Evolutionary conservation across 2,329 filamentous ascomycete genomes (phyloP).

Genomic region (Monosporascus sp.): DNA sequence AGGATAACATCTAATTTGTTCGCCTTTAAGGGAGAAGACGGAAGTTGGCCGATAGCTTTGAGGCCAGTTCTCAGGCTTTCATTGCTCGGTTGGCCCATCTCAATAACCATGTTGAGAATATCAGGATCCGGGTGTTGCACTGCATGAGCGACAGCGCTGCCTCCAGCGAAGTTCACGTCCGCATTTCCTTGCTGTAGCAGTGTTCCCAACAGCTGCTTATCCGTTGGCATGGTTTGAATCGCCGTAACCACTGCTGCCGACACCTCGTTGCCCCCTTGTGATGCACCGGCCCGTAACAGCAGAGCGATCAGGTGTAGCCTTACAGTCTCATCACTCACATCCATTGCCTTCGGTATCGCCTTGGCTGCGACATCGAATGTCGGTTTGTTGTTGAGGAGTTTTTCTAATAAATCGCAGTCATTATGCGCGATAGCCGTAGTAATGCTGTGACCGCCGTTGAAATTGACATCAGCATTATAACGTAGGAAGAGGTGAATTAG

Average conservation of each 20-base stretch:
- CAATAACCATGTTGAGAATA: slow-evolving; percentile 42
- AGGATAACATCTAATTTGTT: slow-evolving; percentile 45
- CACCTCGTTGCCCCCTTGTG: slow-evolving; percentile 35
- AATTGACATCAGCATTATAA: slow-evolving; percentile 49
- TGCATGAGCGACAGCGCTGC: slow-evolving; percentile 32
- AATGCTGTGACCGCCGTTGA: slow-evolving; percentile 45
- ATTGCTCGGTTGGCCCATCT: slow-evolving; percentile 37
- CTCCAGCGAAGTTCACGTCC: slow-evolving; percentile 45
- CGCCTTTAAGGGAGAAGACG: slow-evolving; percentile 40
- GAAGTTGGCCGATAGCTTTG: slow-evolving; percentile 35
- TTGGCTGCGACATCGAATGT: slow-evolving; percentile 41
- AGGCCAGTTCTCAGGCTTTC: slow-evolving; percentile 39
- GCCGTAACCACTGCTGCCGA: slow-evolving; percentile 36
- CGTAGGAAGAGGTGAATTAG: slow-evolving; percentile 48
- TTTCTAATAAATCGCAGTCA: slow-evolving; percentile 40
- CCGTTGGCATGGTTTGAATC: slow-evolving; percentile 39
- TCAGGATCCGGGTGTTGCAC: slow-evolving; percentile 40
- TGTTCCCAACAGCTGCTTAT: slow-evolving; percentile 42
- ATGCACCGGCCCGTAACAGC: slow-evolving; percentile 41
- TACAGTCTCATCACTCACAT: slow-evolving; percentile 33
- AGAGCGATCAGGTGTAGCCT: slow-evolving; percentile 42
- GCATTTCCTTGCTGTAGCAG: slow-evolving; percentile 46
- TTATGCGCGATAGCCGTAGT: slow-evolving; percentile 41
- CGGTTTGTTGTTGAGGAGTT: slow-evolving; percentile 38
- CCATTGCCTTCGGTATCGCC: slow-evolving; percentile 44